phyloP scores from a whole-genome alignment of 108 stramenopile species.

The Bacterosira constricta region DNA sequence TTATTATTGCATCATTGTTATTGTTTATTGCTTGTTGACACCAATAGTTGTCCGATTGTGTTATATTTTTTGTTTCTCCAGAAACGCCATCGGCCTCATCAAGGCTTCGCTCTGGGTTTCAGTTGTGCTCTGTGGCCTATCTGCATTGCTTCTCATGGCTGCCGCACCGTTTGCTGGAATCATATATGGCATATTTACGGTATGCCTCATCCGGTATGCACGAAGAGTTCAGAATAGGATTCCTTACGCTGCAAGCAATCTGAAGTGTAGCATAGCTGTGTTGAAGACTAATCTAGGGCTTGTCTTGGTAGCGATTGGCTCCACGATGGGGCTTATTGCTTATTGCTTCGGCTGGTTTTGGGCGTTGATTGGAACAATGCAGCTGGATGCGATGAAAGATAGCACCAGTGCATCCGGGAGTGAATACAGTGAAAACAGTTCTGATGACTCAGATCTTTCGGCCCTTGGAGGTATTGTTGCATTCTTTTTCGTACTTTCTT shows the following conservation, averaged over 20 bases:
- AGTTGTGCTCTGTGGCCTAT: constrained; percentile 7
- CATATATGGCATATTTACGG: constrained; percentile 15
- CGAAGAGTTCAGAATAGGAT: constrained; percentile 57
- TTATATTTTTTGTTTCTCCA: background rate
- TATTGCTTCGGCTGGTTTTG: constrained; percentile 47
- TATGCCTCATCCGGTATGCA: constrained; percentile 37
- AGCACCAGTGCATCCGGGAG: background rate
- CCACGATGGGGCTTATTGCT: constrained; percentile 28
- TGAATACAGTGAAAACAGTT: too few relatives aligned
- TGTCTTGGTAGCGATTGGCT: constrained; percentile 39
- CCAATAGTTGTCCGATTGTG: background rate
- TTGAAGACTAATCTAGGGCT: constrained; percentile 65
- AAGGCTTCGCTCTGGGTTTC: constrained; percentile 25
- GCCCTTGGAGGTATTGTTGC: constrained; percentile 29
- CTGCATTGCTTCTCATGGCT: background rate
- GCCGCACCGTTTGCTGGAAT: constrained; percentile 12
- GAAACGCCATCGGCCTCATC: constrained; percentile 32
- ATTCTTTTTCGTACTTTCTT: constrained; percentile 62
- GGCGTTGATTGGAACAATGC: constrained; percentile 34
- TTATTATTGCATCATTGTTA: background rate
- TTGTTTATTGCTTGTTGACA: background rate
- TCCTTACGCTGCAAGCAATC: constrained; percentile 78
- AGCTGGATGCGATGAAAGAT: constrained; percentile 38
- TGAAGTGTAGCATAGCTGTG: constrained; percentile 59
- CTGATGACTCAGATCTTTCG: constrained; percentile 16